Evolutionary conservation across 202 grass and related monocot species (phyloP).

Genomic region (Zoysia matrella): DNA sequence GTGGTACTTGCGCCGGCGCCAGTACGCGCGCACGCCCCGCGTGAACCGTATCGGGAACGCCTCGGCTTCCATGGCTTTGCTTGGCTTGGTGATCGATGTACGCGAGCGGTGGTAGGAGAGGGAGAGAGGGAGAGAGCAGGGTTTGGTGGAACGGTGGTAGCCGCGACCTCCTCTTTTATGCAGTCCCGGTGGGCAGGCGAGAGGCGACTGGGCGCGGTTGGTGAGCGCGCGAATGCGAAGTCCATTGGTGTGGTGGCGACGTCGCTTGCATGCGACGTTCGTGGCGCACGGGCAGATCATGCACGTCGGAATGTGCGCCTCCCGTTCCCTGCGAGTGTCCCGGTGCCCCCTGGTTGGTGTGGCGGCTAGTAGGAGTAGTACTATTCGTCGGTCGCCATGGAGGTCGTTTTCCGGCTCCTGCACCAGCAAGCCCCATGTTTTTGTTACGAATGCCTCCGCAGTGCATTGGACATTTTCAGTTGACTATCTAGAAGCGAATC

Average conservation of each 20-base stretch:
- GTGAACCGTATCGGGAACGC: constrained; percentile 72
- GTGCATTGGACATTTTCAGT: not conserved
- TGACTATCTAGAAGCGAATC: constrained; percentile 29
- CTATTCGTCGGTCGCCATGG: not conserved
- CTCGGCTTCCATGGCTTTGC: constrained; percentile 47
- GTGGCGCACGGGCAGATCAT: constrained; percentile 23
- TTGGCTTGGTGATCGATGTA: not conserved
- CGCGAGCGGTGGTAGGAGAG: not conserved
- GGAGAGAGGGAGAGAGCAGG: too few species aligned
- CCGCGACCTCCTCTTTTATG: not conserved
- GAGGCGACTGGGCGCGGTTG: not conserved
- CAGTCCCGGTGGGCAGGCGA: not conserved
- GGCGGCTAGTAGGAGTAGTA: too few species aligned
- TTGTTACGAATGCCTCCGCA: not conserved
- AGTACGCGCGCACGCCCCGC: constrained; percentile 61
- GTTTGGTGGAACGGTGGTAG: not conserved
- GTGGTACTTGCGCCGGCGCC: constrained; percentile 72
- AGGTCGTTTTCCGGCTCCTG: not conserved
- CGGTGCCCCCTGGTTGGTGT: not conserved
- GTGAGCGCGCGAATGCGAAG: not conserved
- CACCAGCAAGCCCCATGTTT: not conserved
- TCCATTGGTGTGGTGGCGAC: not conserved
- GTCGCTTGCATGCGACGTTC: not conserved
- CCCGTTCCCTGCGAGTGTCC: not conserved
- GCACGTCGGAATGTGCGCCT: not conserved